Evolutionary conservation across 768 basidiomycete genomes (phyloP), one percentile per base, ranked within the genome.

Genomic region (Suillus weaverae): DNA sequence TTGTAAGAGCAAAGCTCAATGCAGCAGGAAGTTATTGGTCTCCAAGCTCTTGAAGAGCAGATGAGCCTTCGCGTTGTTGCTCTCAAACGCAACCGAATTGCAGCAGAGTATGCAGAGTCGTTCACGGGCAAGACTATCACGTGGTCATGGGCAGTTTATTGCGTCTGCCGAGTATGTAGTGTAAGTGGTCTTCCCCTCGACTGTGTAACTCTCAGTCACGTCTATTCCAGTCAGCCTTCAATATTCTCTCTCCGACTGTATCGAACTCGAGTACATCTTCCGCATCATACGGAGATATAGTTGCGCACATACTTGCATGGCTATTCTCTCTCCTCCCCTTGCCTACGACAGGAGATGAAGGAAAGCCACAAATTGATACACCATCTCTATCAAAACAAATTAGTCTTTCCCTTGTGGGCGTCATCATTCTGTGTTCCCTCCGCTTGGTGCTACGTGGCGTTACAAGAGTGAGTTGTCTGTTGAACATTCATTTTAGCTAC

Each of bases 361-460:
- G 74, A 35, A 68, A 76, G 5, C 64, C 68, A 6, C 64, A 67
- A 48, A 76, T 80, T 39, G 75, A 78, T 22, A 69, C 83, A 3
- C 77, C 77, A 11, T 76, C 79, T n/a, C 66, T 84, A 60, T 83
- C 84, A 18, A 79, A 83, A 26, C 85, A 86, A 67, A 79, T 84
- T 33, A 91, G 91, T 71, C 80, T 94, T 9, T 77, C 81, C 1
- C 81, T 95, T 16, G 89, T 94, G 35, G 93, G 93, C 16, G 76
- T 86, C 55, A 91, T 95, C 72, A 90, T 95, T 64, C 70, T 91
- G 20, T 87, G 84, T 55, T 91, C 89, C 64, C 83, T 95, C 39
- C 80, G 91, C 38, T 79, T 86, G 4, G 90, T 94, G 5, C 76
- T 95, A 68, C 79, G 81, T 20, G 88, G 89, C 14, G 91, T 89